phyloP scores from a whole-genome alignment of 495 filamentous ascomycete species.

The Talaromyces liani region DNA sequence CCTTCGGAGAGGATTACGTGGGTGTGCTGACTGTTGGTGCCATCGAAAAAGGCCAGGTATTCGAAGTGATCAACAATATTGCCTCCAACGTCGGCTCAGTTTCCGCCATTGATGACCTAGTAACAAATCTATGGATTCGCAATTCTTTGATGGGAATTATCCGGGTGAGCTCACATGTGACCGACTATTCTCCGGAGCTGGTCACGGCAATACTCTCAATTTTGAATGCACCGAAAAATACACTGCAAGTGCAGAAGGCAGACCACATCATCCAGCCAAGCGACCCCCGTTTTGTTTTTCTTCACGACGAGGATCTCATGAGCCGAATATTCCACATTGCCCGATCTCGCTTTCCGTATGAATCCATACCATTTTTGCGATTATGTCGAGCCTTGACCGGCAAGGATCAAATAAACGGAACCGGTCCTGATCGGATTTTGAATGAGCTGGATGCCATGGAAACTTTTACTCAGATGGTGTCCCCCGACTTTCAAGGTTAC shows the following conservation, averaged over 20 bases:
- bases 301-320: conserved; percentile 48
- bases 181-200: conserved; percentile 62
- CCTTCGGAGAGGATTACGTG: conserved; percentile 39
- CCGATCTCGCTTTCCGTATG: conserved; percentile 74
- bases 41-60: conserved; percentile 48
- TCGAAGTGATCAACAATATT: conserved; percentile 55
- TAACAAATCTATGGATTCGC: conserved; percentile 42
- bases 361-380: conserved; percentile 71
- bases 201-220: conserved; percentile 53
- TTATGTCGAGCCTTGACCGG: conserved; percentile 49
- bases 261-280: conserved; percentile 26
- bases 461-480: conserved; percentile 66
- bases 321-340: conserved; percentile 52
- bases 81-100: conserved; percentile 31
- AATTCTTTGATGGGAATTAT: conserved; percentile 58
- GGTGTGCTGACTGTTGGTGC: conserved; percentile 41
- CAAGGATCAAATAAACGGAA: conserved; percentile 34
- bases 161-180: conserved; percentile 42
- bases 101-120: conserved; percentile 32
- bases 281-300: conserved; percentile 44
- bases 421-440: conserved; percentile 42
- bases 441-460: conserved; percentile 54
- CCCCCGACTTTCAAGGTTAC: conserved; percentile 59
- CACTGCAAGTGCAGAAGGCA: conserved; percentile 24
- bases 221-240: conserved; percentile 33